Evolutionary conservation across 192 early-diverging fungal genomes (phyloP).

Genomic region (Coemansia sp.): DNA sequence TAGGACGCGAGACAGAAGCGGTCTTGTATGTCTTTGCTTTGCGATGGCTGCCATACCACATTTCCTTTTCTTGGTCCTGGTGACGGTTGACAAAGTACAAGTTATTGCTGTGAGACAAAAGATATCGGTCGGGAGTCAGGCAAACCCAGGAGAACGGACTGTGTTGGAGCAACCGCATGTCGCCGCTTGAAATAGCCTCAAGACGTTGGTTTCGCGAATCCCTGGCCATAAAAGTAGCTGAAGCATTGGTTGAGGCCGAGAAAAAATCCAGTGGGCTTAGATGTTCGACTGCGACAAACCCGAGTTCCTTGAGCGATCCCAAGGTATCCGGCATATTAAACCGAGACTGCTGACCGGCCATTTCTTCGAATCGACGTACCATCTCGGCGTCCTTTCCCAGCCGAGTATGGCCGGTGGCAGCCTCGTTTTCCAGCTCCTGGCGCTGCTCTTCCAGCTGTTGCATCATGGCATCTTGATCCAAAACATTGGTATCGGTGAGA

Average conservation of each 20-base stretch:
- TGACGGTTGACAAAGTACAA: slow-evolving; percentile 19
- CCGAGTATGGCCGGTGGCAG: background rate
- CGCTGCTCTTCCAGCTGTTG: background rate
- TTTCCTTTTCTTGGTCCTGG: background rate
- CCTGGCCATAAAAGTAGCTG: background rate
- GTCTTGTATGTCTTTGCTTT: background rate
- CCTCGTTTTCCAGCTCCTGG: background rate
- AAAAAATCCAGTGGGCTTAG: slow-evolving; percentile 40
- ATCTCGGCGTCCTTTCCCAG: background rate
- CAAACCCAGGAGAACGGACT: slow-evolving; percentile 40
- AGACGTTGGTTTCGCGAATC: background rate
- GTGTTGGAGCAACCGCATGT: slow-evolving; percentile 15
- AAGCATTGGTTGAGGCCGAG: background rate
- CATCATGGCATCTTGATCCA: background rate
- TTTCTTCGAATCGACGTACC: slow-evolving; percentile 14
- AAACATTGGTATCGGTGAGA: slow-evolving; percentile 52
- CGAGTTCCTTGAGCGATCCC: slow-evolving; percentile 22
- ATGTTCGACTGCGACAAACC: slow-evolving; percentile 28
- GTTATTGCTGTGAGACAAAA: background rate
- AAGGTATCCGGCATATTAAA: slow-evolving; percentile 7
- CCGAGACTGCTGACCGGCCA: background rate
- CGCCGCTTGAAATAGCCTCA: slow-evolving; percentile 29
- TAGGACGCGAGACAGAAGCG: background rate
- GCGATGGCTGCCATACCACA: slow-evolving; percentile 25
- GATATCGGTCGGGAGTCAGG: slow-evolving; percentile 23